Evolutionary conservation across 495 filamentous ascomycete genomes (phyloP).

Genomic region (Podospora fimiseda): DNA sequence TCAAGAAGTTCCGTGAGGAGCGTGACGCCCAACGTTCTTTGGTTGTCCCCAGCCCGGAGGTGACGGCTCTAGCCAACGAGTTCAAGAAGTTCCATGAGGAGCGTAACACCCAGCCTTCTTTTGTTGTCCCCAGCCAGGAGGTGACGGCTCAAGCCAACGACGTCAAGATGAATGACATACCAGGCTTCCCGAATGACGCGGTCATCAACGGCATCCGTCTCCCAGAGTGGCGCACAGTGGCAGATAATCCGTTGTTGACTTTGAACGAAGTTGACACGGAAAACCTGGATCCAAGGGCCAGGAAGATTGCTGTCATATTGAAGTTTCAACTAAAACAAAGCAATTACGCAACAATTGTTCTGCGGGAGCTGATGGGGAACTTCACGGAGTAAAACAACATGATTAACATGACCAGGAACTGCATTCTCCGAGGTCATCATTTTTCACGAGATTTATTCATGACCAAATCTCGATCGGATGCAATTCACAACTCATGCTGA

Average conservation of each 20-base stretch:
- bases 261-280: constrained; percentile 7
- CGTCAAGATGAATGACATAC: background rate
- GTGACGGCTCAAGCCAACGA: background rate
- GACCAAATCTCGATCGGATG: background rate
- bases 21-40: background rate
- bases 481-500: too few relatives aligned
- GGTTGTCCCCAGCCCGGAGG: too few relatives aligned
- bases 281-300: constrained; percentile 17
- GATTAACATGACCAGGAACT: background rate
- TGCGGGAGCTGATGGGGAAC: constrained; percentile 64
- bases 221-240: constrained; percentile 18
- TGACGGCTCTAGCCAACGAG: background rate
- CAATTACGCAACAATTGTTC: constrained; percentile 90
- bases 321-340: constrained; percentile 79
- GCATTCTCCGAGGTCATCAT: background rate
- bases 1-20: background rate
- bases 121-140: too few relatives aligned
- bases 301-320: constrained; percentile 74
- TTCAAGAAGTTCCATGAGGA: background rate
- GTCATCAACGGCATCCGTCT: constrained; percentile 9
- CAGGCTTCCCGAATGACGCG: background rate
- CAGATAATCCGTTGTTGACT: constrained; percentile 20
- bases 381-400: constrained; percentile 8
- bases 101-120: background rate
- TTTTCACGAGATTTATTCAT: background rate